phyloP scores from a whole-genome alignment of 768 basidiomycete genomes.

The Pisolithus tinctorius region DNA sequence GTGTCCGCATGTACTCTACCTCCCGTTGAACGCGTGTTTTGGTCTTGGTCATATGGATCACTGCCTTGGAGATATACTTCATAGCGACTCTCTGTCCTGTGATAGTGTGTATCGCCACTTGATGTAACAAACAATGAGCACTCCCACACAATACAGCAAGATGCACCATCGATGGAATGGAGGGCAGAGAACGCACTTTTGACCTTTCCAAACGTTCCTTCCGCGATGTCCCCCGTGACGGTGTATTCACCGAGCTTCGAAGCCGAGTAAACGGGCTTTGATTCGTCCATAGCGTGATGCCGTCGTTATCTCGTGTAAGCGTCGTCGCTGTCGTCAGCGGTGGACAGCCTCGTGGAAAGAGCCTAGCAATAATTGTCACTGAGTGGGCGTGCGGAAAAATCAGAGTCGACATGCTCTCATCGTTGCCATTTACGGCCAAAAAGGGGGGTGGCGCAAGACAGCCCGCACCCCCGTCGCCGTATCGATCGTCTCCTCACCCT shows the following conservation, averaged over 20 bases:
- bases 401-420: conserved; percentile 7
- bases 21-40: conserved; percentile 90
- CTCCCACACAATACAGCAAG: background rate
- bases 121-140: conserved; percentile 9
- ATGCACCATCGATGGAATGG: conserved; percentile 11
- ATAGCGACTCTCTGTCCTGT: conserved; percentile 96
- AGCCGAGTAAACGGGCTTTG: conserved; percentile 38
- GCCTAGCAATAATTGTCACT: too few species aligned
- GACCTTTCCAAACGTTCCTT: conserved; percentile 98
- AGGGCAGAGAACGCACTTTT: conserved; percentile 64
- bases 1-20: conserved; percentile 93
- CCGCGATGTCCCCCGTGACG: conserved; percentile 82
- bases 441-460: conserved; percentile 1
- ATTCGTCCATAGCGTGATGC: conserved; percentile 21
- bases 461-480: conserved; percentile 11
- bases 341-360: background rate
- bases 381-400: conserved; percentile 16
- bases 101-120: conserved; percentile 90
- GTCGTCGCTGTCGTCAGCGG: conserved; percentile 5
- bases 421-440: conserved; percentile 13
- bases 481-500: conserved; percentile 6
- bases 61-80: conserved; percentile 95
- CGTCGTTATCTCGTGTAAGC: conserved; percentile 10
- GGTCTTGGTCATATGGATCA: conserved; percentile 86
- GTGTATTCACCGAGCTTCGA: conserved; percentile 89